Conservation (phyloP, 75 land plant genomes). For the Adiantum capillusveneris region DNA sequence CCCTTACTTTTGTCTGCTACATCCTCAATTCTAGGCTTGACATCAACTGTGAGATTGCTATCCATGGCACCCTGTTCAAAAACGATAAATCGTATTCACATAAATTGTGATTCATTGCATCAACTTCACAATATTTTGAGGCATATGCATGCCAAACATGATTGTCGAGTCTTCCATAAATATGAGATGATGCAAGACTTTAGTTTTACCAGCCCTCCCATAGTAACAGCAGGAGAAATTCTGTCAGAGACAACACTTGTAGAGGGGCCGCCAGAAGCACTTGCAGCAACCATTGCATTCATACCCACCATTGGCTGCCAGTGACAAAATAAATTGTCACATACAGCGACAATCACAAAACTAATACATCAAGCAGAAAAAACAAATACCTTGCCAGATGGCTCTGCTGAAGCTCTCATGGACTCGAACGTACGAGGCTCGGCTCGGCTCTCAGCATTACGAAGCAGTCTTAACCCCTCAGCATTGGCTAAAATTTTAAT, state of each 20-base stretch:
- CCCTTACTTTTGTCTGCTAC: conserved; percentile 11
- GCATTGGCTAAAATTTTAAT: conserved; percentile 71
- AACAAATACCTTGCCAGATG: conserved; percentile 23
- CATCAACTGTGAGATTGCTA: not conserved
- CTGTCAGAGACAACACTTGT: not conserved
- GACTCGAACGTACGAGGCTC: conserved; percentile 24
- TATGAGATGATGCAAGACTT: not conserved
- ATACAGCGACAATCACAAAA: not conserved
- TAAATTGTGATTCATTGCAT: no score
- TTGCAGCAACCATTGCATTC: conserved; percentile 1
- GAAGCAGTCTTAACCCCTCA: conserved; percentile 59
- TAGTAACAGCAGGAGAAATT: not conserved
- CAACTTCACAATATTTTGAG: no score
- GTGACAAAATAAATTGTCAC: no score
- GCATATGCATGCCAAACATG: not conserved
- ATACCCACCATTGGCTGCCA: not conserved
- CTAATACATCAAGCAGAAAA: no score
- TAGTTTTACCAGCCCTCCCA: not conserved
- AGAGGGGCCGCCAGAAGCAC: not conserved
- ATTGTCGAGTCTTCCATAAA: not conserved
- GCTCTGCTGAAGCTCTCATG: conserved; percentile 40
- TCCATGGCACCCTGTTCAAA: not conserved
- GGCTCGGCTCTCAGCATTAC: conserved; percentile 41
- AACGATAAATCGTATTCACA: not conserved
- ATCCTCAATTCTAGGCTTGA: conserved; percentile 12